Percentiles rank a stretch among this genome's conserved stretches.
Conservation (phyloP, 2,329 filamentous ascomycete genomes). For the Colletotrichum musicola region DNA sequence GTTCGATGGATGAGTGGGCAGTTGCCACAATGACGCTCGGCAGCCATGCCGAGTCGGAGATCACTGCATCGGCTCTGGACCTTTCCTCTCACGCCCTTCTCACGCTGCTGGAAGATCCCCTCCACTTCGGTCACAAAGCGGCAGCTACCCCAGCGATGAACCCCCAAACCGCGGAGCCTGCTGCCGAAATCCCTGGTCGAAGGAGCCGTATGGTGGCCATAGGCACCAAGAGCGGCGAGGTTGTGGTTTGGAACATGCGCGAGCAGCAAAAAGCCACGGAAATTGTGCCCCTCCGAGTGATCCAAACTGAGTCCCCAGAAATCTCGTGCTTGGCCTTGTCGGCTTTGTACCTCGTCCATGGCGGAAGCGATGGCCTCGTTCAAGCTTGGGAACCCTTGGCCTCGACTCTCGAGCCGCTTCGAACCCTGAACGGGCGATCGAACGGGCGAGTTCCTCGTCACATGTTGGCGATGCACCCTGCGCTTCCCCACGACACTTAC, state of each 20-base stretch:
- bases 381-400: slow-evolving; percentile 97
- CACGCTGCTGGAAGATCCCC: slow-evolving; percentile 82
- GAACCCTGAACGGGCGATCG: slow-evolving; percentile 88
- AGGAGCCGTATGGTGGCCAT: slow-evolving; percentile 84
- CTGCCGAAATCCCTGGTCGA: slow-evolving; percentile 81
- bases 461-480: slow-evolving; percentile 64
- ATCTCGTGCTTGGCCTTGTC: slow-evolving; percentile 87
- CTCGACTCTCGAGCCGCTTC: slow-evolving; percentile 81
- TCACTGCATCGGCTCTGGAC: slow-evolving; percentile 81
- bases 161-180: slow-evolving; percentile 49
- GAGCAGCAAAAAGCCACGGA: slow-evolving; percentile 71
- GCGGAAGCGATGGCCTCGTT: slow-evolving; percentile 93
- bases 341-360: slow-evolving; percentile 89
- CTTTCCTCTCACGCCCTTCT: slow-evolving; percentile 78
- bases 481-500: slow-evolving; percentile 78
- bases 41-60: slow-evolving; percentile 64
- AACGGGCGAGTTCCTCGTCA: slow-evolving; percentile 85
- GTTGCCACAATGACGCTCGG: slow-evolving; percentile 24
- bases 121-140: slow-evolving; percentile 64
- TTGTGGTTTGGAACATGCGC: slow-evolving; percentile 89
- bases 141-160: slow-evolving; percentile 58
- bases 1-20: slow-evolving; percentile 37
- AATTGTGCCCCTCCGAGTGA: slow-evolving; percentile 80
- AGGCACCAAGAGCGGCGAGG: slow-evolving; percentile 82
- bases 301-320: slow-evolving; percentile 91